These are phyloP conservation scores for Ampelomyces quisqualis DNA, from an alignment of 2,329 filamentous ascomycete species.

Conservation along the genomic window DNA sequence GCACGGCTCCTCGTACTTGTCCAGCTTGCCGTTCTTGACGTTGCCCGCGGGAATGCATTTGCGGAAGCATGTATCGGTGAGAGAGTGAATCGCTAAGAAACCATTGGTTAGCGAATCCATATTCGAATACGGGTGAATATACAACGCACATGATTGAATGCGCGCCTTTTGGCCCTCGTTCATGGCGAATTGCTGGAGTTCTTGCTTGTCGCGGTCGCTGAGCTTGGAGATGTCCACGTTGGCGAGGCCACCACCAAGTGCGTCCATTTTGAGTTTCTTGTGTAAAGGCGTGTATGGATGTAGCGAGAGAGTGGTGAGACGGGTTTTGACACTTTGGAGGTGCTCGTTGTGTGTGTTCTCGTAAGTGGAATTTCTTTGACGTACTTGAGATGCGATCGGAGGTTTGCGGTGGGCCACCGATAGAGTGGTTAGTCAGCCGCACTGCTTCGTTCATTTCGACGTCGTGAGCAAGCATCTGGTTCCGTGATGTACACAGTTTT, in stretches of 20 bases:
- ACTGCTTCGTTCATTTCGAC: too few relatives aligned
- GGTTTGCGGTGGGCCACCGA: neutral
- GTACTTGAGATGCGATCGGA: neutral
- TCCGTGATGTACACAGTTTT: too few relatives aligned
- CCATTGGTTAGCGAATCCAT: slow-evolving; percentile 38
- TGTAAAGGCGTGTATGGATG: neutral
- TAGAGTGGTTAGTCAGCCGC: neutral
- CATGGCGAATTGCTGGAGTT: slow-evolving; percentile 81
- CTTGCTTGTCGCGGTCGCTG: slow-evolving; percentile 77
- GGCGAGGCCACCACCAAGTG: slow-evolving; percentile 46
- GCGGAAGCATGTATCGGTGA: slow-evolving; percentile 84
- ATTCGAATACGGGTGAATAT: neutral
- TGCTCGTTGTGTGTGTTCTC: too few relatives aligned
- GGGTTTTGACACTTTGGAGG: too few relatives aligned
- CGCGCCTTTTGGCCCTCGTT: slow-evolving; percentile 85
- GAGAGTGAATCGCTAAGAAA: slow-evolving; percentile 61
- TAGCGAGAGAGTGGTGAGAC: neutral
- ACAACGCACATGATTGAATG: slow-evolving; percentile 53
- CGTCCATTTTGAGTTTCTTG: slow-evolving; percentile 28
- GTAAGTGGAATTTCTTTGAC: slow-evolving; percentile 1
- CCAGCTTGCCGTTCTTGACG: slow-evolving; percentile 71
- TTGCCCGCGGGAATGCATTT: slow-evolving; percentile 80
- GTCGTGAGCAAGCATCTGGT: too few relatives aligned
- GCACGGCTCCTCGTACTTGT: slow-evolving; percentile 77
- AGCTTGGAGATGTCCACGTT: slow-evolving; percentile 71